Base-by-base conservation (phyloP, 371 early-diverging fungal genomes). In the Actinomortierella ambigua region DNA sequence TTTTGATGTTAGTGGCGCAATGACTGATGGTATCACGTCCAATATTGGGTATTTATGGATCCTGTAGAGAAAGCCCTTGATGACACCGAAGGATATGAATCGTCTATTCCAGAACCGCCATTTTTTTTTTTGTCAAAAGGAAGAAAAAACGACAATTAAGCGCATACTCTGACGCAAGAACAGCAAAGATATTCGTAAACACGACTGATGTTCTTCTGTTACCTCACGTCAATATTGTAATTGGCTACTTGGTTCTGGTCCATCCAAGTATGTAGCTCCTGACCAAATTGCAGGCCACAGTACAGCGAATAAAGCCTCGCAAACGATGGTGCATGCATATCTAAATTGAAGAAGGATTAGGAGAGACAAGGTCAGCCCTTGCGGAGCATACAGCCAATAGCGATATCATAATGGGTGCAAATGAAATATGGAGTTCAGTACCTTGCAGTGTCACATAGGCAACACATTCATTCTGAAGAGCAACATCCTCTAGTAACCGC, bases 1-100 rank as follows among this genome's bases (percentile, higher is more conserved):
- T 34, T 34, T 34, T 34, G 11, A 6, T 34, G 34, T 34, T 11
- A 42, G 63, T 56, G 22, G 61, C 57, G 24, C 64, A 46, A n/a
- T 68, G 51, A 11, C 11, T 6, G 34, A 34, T 4, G 34, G 34
- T 34, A 11, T 34, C 4, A 34, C 34, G 47, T 65, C 78, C 47
- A 89, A 55, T 17, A 93, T 81, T 0, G 95, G 93, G 71, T 92
- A 94, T 64, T 90, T 91, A 77, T 93, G 91, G 1, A 94, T 86
- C 26, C 95, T 85, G 61, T 88, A 87, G 7, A 94, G 77, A 61
- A 93, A 82, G 2, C 88, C 89, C 55, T 94, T 91, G 65, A 92
- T 82, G 2, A 91, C 84, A 0, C 93, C 95, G 81, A 89, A 94
- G 5, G 92, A 85, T 28, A 94, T 85, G 53, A 94, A 86, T 5